Evolutionary conservation across 495 filamentous ascomycete species (phyloP).

Genomic region (Hyaloscypha variabilis): DNA sequence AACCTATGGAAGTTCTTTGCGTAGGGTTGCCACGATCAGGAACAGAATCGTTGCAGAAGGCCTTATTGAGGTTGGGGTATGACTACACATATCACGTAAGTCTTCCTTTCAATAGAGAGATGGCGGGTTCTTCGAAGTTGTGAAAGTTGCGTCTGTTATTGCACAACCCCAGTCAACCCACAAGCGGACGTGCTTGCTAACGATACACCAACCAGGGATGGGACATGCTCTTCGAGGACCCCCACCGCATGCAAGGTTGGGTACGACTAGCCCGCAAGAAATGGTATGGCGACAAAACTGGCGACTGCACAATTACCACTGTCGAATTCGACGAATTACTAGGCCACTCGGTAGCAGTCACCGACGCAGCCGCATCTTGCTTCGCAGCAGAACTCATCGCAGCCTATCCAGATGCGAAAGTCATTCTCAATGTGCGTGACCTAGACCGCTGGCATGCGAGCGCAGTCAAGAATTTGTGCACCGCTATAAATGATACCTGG

Average conservation of each 20-base stretch:
- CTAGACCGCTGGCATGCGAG: not conserved
- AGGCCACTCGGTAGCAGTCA: not conserved
- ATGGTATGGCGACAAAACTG: constrained; percentile 3
- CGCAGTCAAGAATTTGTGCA: not conserved
- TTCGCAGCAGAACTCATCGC: not conserved
- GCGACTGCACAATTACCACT: not conserved
- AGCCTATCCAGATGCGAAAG: not conserved
- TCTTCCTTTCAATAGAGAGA: not conserved
- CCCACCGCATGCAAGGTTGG: constrained; percentile 12
- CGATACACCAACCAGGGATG: not conserved
- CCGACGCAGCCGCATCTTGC: not conserved
- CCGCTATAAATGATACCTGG: not conserved
- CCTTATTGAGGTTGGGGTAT: constrained; percentile 3
- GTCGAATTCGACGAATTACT: constrained; percentile 11
- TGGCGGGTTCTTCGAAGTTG: too few species aligned
- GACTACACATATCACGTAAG: constrained; percentile 4
- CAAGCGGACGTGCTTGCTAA: not conserved
- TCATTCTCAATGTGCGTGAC: not conserved
- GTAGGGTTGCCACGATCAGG: constrained; percentile 10
- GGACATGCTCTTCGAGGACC: constrained; percentile 13
- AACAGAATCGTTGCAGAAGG: constrained; percentile 11
- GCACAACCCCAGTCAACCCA: not conserved
- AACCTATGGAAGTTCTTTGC: constrained; percentile 14
- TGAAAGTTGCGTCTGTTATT: too few species aligned
- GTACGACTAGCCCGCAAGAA: constrained; percentile 6